Evolutionary conservation across 371 early-diverging fungal genomes (phyloP).

Genomic region (Gilbertella persicaria): DNA sequence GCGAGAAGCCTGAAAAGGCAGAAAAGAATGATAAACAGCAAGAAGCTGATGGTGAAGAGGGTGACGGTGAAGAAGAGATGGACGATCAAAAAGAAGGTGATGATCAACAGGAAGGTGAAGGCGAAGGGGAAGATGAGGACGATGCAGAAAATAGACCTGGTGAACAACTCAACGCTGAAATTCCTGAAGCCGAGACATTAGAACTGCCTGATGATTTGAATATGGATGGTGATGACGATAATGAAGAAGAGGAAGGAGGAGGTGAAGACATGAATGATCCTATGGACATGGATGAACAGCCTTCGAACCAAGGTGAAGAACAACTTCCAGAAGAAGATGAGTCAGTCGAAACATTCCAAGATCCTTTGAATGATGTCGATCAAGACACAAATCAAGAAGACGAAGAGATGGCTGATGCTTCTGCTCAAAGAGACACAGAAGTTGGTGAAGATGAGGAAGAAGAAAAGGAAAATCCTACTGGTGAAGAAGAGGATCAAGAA

Average conservation of each 20-base stretch:
- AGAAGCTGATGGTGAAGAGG: slow-evolving; percentile 54
- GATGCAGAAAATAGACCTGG: slow-evolving; percentile 49
- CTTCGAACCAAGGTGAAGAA: slow-evolving; percentile 28
- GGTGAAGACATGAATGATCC: slow-evolving; percentile 42
- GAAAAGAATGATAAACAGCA: slow-evolving; percentile 29
- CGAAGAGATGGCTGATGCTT: slow-evolving; percentile 33
- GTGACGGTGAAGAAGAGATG: slow-evolving; percentile 42
- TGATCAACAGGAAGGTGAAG: slow-evolving; percentile 40
- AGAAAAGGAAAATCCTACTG: slow-evolving; percentile 20
- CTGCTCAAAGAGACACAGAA: slow-evolving; percentile 41
- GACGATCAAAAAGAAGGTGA: slow-evolving; percentile 46
- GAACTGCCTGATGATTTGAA: slow-evolving; percentile 69
- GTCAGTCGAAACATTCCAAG: slow-evolving; percentile 40
- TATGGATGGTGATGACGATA: slow-evolving; percentile 55
- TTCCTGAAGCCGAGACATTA: slow-evolving; percentile 62
- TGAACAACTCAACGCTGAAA: slow-evolving; percentile 60
- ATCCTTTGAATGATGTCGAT: slow-evolving; percentile 42
- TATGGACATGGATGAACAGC: slow-evolving; percentile 49
- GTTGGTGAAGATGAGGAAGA: slow-evolving; percentile 45
- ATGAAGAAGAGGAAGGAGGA: slow-evolving; percentile 42
- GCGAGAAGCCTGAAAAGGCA: slow-evolving; percentile 33
- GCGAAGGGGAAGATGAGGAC: slow-evolving; percentile 44
- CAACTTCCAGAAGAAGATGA: slow-evolving; percentile 36
- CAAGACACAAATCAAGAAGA: slow-evolving; percentile 32
- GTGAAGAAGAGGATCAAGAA: slow-evolving; percentile 40